Base-by-base conservation (phyloP, 805 yeast species). In the Yamadazyma endophytica region DNA sequence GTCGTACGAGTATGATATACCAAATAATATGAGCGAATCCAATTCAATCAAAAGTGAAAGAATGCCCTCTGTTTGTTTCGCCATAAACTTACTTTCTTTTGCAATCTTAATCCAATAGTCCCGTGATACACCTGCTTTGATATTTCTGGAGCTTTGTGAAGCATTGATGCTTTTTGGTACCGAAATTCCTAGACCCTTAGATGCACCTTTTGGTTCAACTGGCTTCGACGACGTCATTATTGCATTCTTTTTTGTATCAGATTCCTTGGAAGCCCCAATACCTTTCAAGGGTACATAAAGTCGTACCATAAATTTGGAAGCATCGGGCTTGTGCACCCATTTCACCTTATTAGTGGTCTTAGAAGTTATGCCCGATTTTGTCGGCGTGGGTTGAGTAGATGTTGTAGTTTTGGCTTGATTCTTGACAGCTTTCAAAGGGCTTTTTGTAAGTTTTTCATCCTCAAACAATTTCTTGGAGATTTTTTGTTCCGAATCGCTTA, bases 301-400 rank as follows among this genome's bases (percentile, higher is more conserved):
- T 16, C 51, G 31, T 19, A 47, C 22, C 21, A 46, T 29, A 28
- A 47, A 46, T 23, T 36, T 33, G 5, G 35, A 20, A 18, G 54
- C 61, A 24, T 44, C 32, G 11, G 45, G 35, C 31, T 51, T 57
- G 33, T 61, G 54, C 18, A 62, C 55, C 58, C 61, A 54, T 23
- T 52, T 47, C 12, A 23, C 12, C 47, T 44, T 20, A 6, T 17
- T 9, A 37, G 32, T 17, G 13, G 20, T n/a, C 14, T 28, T n/a
- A n/a, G n/a, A n/a, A n/a, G n/a, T n/a, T n/a, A n/a, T n/a, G n/a
- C n/a, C n/a, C n/a, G n/a, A n/a, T n/a, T n/a, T n/a, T n/a, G n/a
- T n/a, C n/a, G n/a, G n/a, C n/a, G n/a, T n/a, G n/a, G n/a, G n/a
- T n/a, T n/a, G n/a, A n/a, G n/a, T n/a, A n/a, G n/a, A n/a, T n/a